Evolutionary conservation across 345 rosid genomes (phyloP).

Genomic region (Carallia pectinifolia): DNA sequence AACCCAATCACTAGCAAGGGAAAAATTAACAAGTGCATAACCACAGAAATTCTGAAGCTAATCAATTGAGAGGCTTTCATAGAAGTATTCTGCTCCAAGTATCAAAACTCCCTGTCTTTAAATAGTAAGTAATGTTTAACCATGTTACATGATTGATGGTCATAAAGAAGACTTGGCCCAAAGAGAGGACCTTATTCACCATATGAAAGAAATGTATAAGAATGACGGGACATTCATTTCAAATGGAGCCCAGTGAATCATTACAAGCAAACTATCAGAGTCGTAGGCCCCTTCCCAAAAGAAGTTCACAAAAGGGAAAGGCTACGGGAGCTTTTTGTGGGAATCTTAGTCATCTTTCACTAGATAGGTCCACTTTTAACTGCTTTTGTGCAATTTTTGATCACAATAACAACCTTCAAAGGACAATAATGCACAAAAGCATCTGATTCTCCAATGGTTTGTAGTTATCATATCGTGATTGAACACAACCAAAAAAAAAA

Average conservation of each 20-base stretch:
- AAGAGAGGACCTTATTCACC: neutral
- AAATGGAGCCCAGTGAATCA: too few species aligned
- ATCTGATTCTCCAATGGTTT: neutral
- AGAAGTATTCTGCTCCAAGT: too few species aligned
- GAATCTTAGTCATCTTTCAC: constrained; percentile 1
- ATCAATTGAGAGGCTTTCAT: too few species aligned
- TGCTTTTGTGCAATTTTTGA: neutral
- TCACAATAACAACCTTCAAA: neutral
- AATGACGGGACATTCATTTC: too few species aligned
- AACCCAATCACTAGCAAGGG: neutral
- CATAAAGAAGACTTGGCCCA: neutral
- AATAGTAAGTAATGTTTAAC: neutral
- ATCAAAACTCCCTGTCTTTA: too few species aligned
- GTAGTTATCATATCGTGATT: neutral
- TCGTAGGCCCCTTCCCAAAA: neutral
- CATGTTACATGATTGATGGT: too few species aligned
- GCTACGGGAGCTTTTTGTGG: neutral
- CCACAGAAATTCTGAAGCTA: too few species aligned
- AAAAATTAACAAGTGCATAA: too few species aligned
- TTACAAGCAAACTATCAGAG: too few species aligned
- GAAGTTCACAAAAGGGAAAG: neutral
- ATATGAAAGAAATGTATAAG: too few species aligned
- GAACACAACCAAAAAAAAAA: neutral
- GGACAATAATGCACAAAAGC: neutral
- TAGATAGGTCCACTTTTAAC: neutral